Evolutionary conservation across 495 filamentous ascomycete species (phyloP), one percentile per base, ranked within the genome.

Genomic region (Aspergillus funiculosus): DNA sequence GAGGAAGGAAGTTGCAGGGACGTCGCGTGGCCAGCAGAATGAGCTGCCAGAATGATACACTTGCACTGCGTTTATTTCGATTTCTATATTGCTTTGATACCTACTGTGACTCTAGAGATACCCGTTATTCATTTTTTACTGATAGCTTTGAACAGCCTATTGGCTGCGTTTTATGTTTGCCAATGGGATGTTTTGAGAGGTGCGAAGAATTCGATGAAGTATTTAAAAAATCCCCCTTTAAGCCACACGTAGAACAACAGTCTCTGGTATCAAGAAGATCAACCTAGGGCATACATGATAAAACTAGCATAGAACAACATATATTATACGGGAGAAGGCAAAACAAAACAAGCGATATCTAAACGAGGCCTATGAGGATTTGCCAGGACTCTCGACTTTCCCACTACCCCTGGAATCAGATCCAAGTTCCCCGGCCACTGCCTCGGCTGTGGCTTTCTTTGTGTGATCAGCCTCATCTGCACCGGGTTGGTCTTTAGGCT

Each of bases 391-490:
- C 6, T 60, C 58, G 17, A 59, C 39, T 51, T 64, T 67, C 20
- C 44, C 56, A 19, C 51, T 28, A 9, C 56, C 56, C 46, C 64
- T 62, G 4, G 56, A 57, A 4, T 54, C 42, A 25, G 58, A 61
- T 13, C 53, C 57, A 13, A 63, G 51, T 14, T 64, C 64, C 6
- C 53, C 61, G 6, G 60, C 50, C 42, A 59, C 60, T 0, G 78
- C 77, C 60, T 85, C 83, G 27, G 75, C 76, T 18, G 82, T 84
- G 5, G 82, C 79, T 62, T 82, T 74, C 68, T 87, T 86, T 53
- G 86, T 55, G 56, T 80, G 73, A 49, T 87, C 84, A 15, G 66
- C 69, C 60, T 88, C 86, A 50, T 86, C 80, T 46, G 73, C 54
- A 48, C 79, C 76, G 47, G 69, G 68, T 35, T 69, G 60, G 39